These are phyloP conservation scores for Guadua angustifolia DNA, from an alignment of 176 grass and related monocot species.

Conservation along the genomic window DNA sequence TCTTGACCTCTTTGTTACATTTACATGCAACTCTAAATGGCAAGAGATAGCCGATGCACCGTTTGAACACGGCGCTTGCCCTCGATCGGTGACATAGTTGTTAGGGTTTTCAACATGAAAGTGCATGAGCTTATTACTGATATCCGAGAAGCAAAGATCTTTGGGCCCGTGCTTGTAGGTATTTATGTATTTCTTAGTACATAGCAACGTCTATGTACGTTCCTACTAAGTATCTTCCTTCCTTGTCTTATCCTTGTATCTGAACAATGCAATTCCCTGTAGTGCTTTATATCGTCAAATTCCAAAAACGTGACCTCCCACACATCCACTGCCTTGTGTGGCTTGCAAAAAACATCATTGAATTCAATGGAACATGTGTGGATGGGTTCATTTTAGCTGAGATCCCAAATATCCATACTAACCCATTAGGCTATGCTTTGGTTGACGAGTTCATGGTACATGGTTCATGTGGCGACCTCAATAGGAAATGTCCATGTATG, in stretches of 20 bases:
- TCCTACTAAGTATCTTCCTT: too few species aligned
- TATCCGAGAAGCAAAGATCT: background rate
- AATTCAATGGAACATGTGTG: rapidly evolving
- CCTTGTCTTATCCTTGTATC: too few species aligned
- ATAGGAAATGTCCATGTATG: background rate
- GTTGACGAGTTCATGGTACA: slow-evolving; percentile 22
- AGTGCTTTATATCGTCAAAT: slow-evolving; percentile 19
- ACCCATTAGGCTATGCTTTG: background rate
- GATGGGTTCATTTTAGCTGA: background rate
- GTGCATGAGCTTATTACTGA: background rate
- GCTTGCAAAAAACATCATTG: background rate
- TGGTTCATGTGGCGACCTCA: background rate
- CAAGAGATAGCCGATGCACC: too few species aligned
- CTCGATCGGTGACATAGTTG: too few species aligned
- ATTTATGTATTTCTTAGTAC: background rate
- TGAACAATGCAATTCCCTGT: too few species aligned
- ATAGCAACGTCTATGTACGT: too few species aligned
- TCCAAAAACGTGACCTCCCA: slow-evolving; percentile 4
- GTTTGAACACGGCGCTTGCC: too few species aligned
- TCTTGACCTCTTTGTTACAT: too few species aligned
- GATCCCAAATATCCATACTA: background rate
- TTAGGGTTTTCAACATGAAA: background rate
- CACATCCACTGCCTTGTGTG: slow-evolving; percentile 23
- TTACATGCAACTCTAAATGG: too few species aligned
- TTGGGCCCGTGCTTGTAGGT: background rate